Percentiles rank a stretch among this genome's conserved stretches.
Evolutionary conservation across 2,329 filamentous ascomycete species (phyloP).

Genomic region (Aspergillus neotritici): DNA sequence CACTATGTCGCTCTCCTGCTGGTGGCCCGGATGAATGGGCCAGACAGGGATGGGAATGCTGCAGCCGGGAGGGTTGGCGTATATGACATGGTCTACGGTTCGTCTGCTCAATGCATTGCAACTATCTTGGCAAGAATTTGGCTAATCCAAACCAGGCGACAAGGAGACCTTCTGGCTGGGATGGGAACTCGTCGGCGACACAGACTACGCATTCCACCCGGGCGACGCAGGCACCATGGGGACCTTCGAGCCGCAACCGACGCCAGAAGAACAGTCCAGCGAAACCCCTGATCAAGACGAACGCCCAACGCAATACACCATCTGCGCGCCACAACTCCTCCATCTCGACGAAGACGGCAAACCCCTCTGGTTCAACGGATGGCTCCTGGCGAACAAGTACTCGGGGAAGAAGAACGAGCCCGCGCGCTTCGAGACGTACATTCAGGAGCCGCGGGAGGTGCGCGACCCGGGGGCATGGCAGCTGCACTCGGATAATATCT

Average conservation of each 20-base stretch:
- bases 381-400: conserved; percentile 40
- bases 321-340: conserved; percentile 44
- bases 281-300: conserved; percentile 2
- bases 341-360: conserved; percentile 39
- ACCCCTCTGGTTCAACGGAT: conserved; percentile 47
- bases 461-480: conserved; percentile 6
- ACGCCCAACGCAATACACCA: conserved; percentile 23
- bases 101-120: not conserved
- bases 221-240: conserved; percentile 26
- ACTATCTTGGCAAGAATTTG: too few relatives aligned
- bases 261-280: not conserved
- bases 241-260: not conserved
- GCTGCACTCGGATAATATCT: conserved; percentile 7
- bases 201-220: conserved; percentile 41
- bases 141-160: conserved; percentile 30
- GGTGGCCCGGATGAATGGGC: conserved; percentile 31
- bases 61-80: conserved; percentile 36
- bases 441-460: conserved; percentile 6
- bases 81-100: conserved; percentile 45
- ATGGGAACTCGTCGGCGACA: conserved; percentile 43
- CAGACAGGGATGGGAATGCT: conserved; percentile 40
- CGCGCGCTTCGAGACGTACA: conserved; percentile 27
- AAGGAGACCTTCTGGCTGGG: conserved; percentile 49
- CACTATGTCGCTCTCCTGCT: conserved; percentile 43
- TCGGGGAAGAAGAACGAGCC: conserved; percentile 31